phyloP scores from a whole-genome alignment of 2,329 filamentous ascomycete species.

The Alternaria panax region DNA sequence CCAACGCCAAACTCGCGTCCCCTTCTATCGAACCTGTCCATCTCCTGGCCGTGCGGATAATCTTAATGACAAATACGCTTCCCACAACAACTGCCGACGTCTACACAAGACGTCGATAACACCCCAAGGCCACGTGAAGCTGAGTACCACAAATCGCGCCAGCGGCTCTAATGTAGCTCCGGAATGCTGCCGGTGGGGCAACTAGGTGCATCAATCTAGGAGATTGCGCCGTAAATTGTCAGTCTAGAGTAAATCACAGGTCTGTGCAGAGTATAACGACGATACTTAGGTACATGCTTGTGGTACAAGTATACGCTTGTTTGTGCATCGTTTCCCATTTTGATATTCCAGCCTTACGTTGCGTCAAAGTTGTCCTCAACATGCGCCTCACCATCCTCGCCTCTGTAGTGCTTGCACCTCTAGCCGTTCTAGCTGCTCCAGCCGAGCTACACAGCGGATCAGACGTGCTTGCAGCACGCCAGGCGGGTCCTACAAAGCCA shows the following conservation, averaged over 20 bases:
- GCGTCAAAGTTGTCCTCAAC: neutral
- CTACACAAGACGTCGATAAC: slow-evolving; percentile 1
- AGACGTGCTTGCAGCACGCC: slow-evolving; percentile 16
- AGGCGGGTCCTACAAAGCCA: slow-evolving; percentile 30
- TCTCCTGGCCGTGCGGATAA: neutral
- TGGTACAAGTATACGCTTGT: neutral
- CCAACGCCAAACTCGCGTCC: neutral
- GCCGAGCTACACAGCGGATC: neutral
- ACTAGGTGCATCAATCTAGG: slow-evolving; percentile 5
- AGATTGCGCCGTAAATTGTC: slow-evolving; percentile 9
- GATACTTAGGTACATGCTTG: neutral
- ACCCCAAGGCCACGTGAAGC: neutral
- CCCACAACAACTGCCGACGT: slow-evolving; percentile 4
- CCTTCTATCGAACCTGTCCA: neutral
- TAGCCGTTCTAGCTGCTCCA: slow-evolving; percentile 26
- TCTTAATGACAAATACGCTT: neutral
- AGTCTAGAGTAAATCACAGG: neutral
- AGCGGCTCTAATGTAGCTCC: slow-evolving; percentile 2
- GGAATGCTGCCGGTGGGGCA: slow-evolving; percentile 15
- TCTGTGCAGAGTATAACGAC: neutral
- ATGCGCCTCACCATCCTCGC: slow-evolving; percentile 32
- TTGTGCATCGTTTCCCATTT: neutral
- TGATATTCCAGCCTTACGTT: neutral
- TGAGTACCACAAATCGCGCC: neutral
- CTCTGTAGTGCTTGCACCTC: slow-evolving; percentile 22